Conservation (phyloP, 805 yeast species). For the Monosporozyma solicola region DNA sequence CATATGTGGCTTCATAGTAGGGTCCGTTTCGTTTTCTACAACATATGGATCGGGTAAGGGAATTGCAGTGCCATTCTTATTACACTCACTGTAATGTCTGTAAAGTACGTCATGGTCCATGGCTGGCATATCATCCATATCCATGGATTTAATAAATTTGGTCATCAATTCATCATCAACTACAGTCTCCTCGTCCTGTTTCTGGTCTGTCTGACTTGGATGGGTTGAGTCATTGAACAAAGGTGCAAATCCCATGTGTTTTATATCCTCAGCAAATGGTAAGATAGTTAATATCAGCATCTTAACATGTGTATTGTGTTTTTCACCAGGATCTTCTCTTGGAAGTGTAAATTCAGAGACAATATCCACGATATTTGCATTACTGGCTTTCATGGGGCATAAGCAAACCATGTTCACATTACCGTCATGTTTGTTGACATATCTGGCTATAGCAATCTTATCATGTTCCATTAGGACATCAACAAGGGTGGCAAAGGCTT, state of each 20-base stretch:
- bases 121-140: constrained; percentile 27
- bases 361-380: neutral
- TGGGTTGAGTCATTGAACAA: constrained; percentile 19
- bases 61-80: constrained; percentile 7
- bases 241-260: constrained; percentile 44
- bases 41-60: constrained; percentile 14
- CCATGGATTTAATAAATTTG: constrained; percentile 36
- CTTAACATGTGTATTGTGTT: constrained; percentile 17
- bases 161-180: constrained; percentile 37
- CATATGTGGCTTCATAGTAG: constrained; percentile 25
- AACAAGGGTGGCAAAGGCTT: constrained; percentile 40
- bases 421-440: constrained; percentile 41
- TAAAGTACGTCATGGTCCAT: constrained; percentile 15
- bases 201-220: constrained; percentile 2
- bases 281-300: constrained; percentile 45
- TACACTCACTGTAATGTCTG: constrained; percentile 7
- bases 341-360: neutral
- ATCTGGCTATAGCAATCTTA: constrained; percentile 52
- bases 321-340: constrained; percentile 3
- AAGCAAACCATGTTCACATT: constrained; percentile 45
- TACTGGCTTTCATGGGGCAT: constrained; percentile 36
- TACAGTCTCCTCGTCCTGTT: constrained; percentile 26
- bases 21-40: constrained; percentile 6
- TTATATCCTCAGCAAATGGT: constrained; percentile 72
- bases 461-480: constrained; percentile 42